Evolutionary conservation across 306 rosid genomes (phyloP), one percentile per base, ranked within the genome.

Genomic region (Castanospermum australe): DNA sequence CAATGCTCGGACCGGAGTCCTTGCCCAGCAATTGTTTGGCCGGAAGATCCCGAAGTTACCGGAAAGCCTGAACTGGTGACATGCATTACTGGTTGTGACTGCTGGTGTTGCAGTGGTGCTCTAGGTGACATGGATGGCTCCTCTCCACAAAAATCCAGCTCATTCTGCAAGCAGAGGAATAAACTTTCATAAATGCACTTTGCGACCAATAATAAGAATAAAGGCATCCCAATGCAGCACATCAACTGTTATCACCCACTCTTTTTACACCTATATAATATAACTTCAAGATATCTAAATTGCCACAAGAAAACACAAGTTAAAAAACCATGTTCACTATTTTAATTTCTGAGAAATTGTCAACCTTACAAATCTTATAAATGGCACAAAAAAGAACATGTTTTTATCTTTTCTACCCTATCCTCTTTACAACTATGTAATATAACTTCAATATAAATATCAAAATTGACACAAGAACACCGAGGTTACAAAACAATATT

Each of bases 91-190:
- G 92, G 84, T 84, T 87, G 97, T 57, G 81, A 73, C 14, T 87
- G 90, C 71, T 91, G 98, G 22, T 91, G 87, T 57, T 83, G 97
- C 64, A 13, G 69, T 21, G 86, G 70, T 6, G 86, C 87, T 59
- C 93, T 88, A 1, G 98, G 94, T 8, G 98, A 93, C 93, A 88
- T 67, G 17, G 91, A 83, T 35, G 89, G 93, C 75, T 93, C 98
- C 83, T 93, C 98, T 51, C 90, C 98, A 70, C 86, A 70, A 63
- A 73, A 90, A 73, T 93, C 98, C 71, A 93, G 69, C 84, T 91
- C 98, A 82, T 91, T 88, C 98, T 93, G 85, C 79, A 74, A 41
- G 54, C 25, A 79, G 44, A 56, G 51, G 38, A 71, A 50, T 66
- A 55, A 71, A 60, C 54, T 42, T 67, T 30, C n/a, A 68, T 5